Evolutionary conservation across 2,329 filamentous ascomycete genomes (phyloP).

Genomic region (Bipolaris bicolor): DNA sequence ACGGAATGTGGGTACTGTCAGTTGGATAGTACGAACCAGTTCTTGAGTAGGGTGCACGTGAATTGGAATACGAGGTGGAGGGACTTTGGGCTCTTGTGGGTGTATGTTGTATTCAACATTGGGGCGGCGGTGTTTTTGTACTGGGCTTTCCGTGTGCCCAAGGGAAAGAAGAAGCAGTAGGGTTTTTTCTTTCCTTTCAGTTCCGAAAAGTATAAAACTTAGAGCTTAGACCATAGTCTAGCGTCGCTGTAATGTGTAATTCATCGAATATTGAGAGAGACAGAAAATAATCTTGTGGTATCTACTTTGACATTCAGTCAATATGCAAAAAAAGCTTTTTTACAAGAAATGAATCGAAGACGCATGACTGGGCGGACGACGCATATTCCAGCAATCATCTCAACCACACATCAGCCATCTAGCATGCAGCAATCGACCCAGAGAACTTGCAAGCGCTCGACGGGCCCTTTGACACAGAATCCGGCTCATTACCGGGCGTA

Average conservation of each 20-base stretch:
- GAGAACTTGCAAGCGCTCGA: constrained; percentile 40
- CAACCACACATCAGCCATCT: constrained; percentile 3
- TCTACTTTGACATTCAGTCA: background rate
- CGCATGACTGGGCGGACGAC: background rate
- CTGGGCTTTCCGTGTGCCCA: constrained; percentile 60
- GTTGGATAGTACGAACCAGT: constrained; percentile 55
- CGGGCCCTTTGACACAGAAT: constrained; percentile 32
- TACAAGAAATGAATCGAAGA: constrained; percentile 26
- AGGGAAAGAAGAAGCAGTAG: constrained; percentile 50
- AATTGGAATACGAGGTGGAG: constrained; percentile 64
- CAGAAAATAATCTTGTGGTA: too few species aligned
- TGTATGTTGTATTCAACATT: constrained; percentile 59
- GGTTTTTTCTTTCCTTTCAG: background rate
- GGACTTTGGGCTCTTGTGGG: constrained; percentile 60
- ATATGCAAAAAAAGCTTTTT: background rate
- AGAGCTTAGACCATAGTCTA: too few species aligned
- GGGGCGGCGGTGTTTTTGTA: constrained; percentile 57
- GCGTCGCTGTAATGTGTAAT: too few species aligned
- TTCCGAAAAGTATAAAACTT: too few species aligned
- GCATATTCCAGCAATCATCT: background rate
- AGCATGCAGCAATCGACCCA: constrained; percentile 30
- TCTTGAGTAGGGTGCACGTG: constrained; percentile 51
- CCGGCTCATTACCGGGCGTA: constrained; percentile 37
- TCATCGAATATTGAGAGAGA: too few species aligned
- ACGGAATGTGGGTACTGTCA: constrained; percentile 58